phyloP scores from a whole-genome alignment of 2,329 filamentous ascomycete genomes.

The Claviceps africana region DNA sequence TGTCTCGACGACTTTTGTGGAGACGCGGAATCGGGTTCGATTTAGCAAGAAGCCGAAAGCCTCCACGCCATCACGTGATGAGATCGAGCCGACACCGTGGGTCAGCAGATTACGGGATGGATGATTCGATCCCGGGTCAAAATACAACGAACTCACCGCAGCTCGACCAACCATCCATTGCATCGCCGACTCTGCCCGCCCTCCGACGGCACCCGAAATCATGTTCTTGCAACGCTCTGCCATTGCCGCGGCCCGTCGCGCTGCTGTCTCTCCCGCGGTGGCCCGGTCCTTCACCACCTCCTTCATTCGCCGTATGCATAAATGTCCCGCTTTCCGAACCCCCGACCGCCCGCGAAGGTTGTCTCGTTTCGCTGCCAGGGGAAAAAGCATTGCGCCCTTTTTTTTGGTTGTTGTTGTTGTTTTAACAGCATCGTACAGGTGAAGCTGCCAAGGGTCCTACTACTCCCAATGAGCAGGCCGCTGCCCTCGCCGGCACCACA shows the following conservation, averaged over 20 bases:
- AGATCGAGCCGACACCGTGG: conserved; percentile 1
- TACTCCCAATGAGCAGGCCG: conserved; percentile 23
- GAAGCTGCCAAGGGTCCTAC: conserved; percentile 22
- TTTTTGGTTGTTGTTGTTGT: too few relatives aligned
- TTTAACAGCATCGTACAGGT: conserved; percentile 13
- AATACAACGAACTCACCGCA: conserved; percentile 2
- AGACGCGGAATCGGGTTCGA: neutral
- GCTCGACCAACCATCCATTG: conserved; percentile 6
- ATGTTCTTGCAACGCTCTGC: conserved; percentile 55
- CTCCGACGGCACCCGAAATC: conserved; percentile 16
- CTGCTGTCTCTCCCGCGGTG: conserved; percentile 36
- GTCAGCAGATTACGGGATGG: neutral
- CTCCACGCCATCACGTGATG: conserved; percentile 6
- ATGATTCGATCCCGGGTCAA: conserved; percentile 1
- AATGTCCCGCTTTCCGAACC: conserved; percentile 14
- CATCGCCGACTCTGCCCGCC: conserved; percentile 3
- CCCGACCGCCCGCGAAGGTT: neutral
- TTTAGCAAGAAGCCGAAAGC: neutral
- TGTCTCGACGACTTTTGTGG: neutral
- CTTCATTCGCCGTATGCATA: conserved; percentile 41
- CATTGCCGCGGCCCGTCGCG: conserved; percentile 45
- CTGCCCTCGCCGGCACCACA: conserved; percentile 22
- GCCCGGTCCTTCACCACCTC: conserved; percentile 48
- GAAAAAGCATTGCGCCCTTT: neutral
- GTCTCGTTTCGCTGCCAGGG: conserved; percentile 1